Evolutionary conservation across 2,329 filamentous ascomycete species (phyloP).

Genomic region (Diaporthe longicolla): DNA sequence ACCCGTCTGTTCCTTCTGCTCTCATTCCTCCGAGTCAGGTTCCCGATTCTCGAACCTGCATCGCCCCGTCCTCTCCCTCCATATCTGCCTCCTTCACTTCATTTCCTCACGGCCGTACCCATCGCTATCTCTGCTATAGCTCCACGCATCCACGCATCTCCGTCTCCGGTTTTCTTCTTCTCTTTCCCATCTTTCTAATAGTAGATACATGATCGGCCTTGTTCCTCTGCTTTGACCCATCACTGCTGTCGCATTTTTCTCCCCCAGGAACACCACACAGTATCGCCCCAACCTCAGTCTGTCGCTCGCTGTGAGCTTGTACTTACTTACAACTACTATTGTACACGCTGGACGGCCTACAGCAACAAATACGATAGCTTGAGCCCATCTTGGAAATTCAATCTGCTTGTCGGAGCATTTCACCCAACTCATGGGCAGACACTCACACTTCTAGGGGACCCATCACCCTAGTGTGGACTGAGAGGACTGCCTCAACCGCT

Average conservation of each 20-base stretch:
- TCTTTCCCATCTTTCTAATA: conserved; percentile 24
- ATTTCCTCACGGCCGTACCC: background rate
- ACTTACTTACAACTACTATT: background rate
- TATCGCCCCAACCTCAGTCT: background rate
- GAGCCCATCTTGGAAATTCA: background rate
- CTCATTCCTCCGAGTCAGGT: conserved; percentile 31
- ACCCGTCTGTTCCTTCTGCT: background rate
- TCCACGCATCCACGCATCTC: conserved; percentile 1
- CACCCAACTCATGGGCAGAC: background rate
- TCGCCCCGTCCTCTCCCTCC: conserved; percentile 16
- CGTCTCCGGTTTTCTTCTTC: conserved; percentile 6
- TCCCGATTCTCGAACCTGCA: conserved; percentile 20
- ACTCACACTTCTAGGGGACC: background rate
- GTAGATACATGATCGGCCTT: conserved; percentile 21
- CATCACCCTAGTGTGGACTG: conserved; percentile 4
- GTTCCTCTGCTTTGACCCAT: conserved; percentile 14
- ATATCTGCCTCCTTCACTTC: conserved; percentile 1
- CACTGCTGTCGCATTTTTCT: background rate
- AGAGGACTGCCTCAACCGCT: background rate
- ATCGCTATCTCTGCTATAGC: conserved; percentile 4
- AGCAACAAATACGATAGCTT: conserved; percentile 6
- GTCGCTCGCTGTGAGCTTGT: conserved; percentile 1
- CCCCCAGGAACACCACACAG: conserved; percentile 4
- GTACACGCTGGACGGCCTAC: no score
- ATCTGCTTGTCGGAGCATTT: background rate